Evolutionary conservation across 2,329 filamentous ascomycete genomes (phyloP), one percentile per base, ranked within the genome.

Genomic region (Didymella pinodella): DNA sequence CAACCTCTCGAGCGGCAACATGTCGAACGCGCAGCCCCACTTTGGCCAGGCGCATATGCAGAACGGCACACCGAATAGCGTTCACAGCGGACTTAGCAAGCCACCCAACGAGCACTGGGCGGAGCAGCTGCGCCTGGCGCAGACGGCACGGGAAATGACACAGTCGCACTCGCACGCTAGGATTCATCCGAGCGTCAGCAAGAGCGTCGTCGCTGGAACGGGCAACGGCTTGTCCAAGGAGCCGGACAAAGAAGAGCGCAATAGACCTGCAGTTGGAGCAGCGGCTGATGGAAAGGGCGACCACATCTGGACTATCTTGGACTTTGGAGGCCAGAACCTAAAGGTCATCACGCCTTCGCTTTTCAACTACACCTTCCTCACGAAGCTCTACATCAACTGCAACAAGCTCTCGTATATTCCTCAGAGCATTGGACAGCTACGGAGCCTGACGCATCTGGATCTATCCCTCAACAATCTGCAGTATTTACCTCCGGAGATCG

Each of bases 251-350:
- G 84, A 88, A 65, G 84, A 85, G 65, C 81, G 88, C 68, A 89
- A 89, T 69, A 82, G 90, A 54, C 86, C 90, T 60, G 85, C 86
- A 70, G 83, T 85, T 63, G 87, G 88, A 69, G 67, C 76, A 41
- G 74, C 71, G 26, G 73, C 73, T n/a, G 71, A 76, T 45, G 69
- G 55, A 12, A 72, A 78, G 57, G 76, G 79, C 68, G 80, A 74
- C 64, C 90, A 97, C 77, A 90, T 93, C 71, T 98, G 95, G 95
- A 87, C 92, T 76, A 93, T 93, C 65, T 83, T 99, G 68, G 95
- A 99, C 78, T 89, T 98, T 75, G 95, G 93, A 68, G 95, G 95
- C n/a, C 95, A 98, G 80, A 94, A 94, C 20, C 82, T 99, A 48
- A 90, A 93, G 66, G 91, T 92, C 59, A 83, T 99, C 31, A 88